Evolutionary conservation across 2,329 filamentous ascomycete genomes (phyloP).

Genomic region (Sporothrix mexicana): DNA sequence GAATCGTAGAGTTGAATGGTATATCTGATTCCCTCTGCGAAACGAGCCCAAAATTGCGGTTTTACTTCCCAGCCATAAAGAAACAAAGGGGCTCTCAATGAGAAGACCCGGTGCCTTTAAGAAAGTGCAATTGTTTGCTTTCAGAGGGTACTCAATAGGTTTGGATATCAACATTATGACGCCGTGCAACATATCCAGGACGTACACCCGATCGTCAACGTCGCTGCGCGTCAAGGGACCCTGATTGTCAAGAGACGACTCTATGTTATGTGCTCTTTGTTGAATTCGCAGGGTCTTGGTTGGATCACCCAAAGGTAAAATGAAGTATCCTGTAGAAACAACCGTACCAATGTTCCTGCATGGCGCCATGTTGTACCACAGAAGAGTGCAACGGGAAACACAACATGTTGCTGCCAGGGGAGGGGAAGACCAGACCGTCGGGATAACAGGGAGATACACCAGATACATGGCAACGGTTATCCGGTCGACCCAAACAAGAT

Average conservation of each 20-base stretch:
- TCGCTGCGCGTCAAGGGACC: not conserved
- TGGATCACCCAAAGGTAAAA: not conserved
- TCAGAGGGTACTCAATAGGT: too few relatives aligned
- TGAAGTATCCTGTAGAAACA: not conserved
- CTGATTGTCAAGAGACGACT: not conserved
- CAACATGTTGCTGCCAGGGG: not conserved
- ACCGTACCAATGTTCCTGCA: not conserved
- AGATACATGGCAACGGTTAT: not conserved
- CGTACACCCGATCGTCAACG: not conserved
- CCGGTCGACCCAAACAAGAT: not conserved
- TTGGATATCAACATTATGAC: not conserved
- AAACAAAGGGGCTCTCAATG: too few relatives aligned
- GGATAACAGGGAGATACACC: too few relatives aligned
- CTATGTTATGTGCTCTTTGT: not conserved
- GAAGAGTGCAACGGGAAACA: not conserved
- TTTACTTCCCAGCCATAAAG: not conserved
- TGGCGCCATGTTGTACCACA: slow-evolving; percentile 1
- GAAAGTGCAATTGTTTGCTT: too few relatives aligned
- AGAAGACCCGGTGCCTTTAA: too few relatives aligned
- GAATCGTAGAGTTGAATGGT: not conserved
- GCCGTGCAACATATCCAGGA: not conserved
- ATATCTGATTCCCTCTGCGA: not conserved
- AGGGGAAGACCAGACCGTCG: not conserved
- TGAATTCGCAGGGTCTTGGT: not conserved
- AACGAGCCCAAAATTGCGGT: not conserved